Base-by-base conservation (phyloP, 2,329 filamentous ascomycete species). In the Neopestalotiopsis rosae region DNA sequence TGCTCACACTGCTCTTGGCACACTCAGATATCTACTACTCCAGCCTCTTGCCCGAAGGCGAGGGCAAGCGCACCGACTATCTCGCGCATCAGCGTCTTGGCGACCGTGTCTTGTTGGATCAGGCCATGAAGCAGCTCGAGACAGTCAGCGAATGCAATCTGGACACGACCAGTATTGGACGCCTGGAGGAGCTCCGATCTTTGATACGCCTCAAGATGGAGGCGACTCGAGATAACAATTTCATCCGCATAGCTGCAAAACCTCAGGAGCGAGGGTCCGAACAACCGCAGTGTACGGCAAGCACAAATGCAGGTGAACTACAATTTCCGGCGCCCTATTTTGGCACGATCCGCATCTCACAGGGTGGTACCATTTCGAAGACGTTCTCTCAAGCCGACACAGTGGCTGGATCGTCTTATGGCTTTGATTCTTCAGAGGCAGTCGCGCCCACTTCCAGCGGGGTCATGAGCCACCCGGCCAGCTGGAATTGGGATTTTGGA, bases 21-120 rank as follows among this genome's bases (percentile, higher is more conserved):
- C 80, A 83, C 12, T 30, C 34, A 14, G 61, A 63, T n/a, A 42
- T 42, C 20, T 24, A 45, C 38, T 34, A 45, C n/a, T 34, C n/a
- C 14, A 28, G n/a, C 6, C 24, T 30, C 3, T 24, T 63, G 14
- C 61, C n/a, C 45, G 68, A 57, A 2, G 66, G 68, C 9, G 66
- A 66, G 2, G 66, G 68, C 5, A 68, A 59, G 30, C 24, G 30
- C 52, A 76, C 38, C 71, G 77, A 67, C n/a, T 78, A 79, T n/a
- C 73, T 84, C 0, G 71, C 72, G 0, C 83, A 85, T 40, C 81
- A 83, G 64, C 78, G 82, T 0, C 70, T 76, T 1, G 75, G 75
- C 52, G 67, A 67, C 30, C 40, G 66, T n/a, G 38, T 28, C 32
- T 32, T 64, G 28, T 13, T 67, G 4, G 66, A 67, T 12, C 66